Base-by-base conservation (phyloP, 129 eudicot species). In the Flaveria trinervia region DNA sequence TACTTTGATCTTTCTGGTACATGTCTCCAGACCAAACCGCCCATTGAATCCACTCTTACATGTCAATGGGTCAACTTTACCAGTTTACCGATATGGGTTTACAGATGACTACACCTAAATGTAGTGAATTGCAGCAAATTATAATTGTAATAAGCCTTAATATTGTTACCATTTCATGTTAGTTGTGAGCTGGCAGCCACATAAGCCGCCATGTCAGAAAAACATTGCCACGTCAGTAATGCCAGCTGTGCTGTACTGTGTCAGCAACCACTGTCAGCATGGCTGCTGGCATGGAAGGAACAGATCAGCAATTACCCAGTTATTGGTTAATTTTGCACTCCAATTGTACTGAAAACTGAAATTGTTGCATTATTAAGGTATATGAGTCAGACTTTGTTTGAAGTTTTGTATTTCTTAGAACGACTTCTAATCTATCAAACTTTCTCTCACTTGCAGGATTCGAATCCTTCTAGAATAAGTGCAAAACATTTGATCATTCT, bases 1-100 rank as follows among this genome's bases (percentile, higher is more conserved):
- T 73, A 55, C 60, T 16, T 71, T 68, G 28, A n/a, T 74, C 11
- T 25, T 80, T 80, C 79, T 66, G 79, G 79, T 55, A 55, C 66
- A 3, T 50, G 68, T 72, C 66, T 46, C 51, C 30, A 23, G 30
- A 25, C 75, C 56, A 14, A n/a, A 39, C 71, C 30, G 33, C 75
- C 30, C 56, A 1, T 59, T 70, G 71, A 55, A 51, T 25, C 22
- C 16, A 17, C 54, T 57, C 65, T 65, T 36, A 36, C 23, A 13
- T 25, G 16, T 5, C 18, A 26, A n/a, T 61, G 17, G 41, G 28
- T 61, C 18, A 1, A 26, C n/a, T 33, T 33, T 33, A 33, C 39
- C 39, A 33, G 39, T 33, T 33, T 33, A 33, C 39, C 7, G 39
- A 4, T 36, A 36, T 8, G 41, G 41, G 41, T 36, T 36, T 36